These are phyloP conservation scores for Crithidia fasciculata DNA, from an alignment of 208 protist species.

Conservation along the genomic window DNA sequence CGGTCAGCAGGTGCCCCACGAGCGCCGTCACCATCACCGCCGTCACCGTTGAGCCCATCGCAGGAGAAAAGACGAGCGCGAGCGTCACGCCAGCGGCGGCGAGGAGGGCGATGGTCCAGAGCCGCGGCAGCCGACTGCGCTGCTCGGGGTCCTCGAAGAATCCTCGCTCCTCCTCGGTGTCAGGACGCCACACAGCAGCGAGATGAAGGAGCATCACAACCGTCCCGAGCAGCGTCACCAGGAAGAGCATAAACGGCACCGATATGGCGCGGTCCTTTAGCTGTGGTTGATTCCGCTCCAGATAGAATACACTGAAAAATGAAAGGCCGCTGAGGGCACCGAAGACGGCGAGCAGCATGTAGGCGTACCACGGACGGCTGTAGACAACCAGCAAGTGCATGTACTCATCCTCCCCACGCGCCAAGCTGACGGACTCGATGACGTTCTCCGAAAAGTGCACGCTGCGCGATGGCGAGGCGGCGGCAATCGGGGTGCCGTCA, in stretches of 20 bases:
- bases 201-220: constrained; percentile 13
- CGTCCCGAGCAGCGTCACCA: constrained; percentile 7
- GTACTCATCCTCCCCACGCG: constrained; percentile 27
- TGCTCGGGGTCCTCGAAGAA: constrained; percentile 29
- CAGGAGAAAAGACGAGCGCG: constrained; percentile 6
- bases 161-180: constrained; percentile 21
- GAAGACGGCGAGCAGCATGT: constrained; percentile 21
- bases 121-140: constrained; percentile 19
- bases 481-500: background rate
- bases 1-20: constrained; percentile 25
- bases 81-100: background rate
- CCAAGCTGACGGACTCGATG: constrained; percentile 24
- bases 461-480: constrained; percentile 13
- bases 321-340: constrained; percentile 19
- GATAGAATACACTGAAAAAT: constrained; percentile 12
- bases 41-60: constrained; percentile 9
- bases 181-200: constrained; percentile 15
- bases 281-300: background rate
- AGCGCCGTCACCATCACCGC: constrained; percentile 19
- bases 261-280: constrained; percentile 23
- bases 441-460: constrained; percentile 34
- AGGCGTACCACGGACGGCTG: constrained; percentile 37
- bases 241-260: constrained; percentile 23
- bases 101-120: constrained; percentile 19
- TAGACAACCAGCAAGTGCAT: constrained; percentile 32